Percentiles rank a stretch among this genome's conserved stretches.
phyloP scores from a whole-genome alignment of 2,329 filamentous ascomycete species.

The Lecanicillium sp. region DNA sequence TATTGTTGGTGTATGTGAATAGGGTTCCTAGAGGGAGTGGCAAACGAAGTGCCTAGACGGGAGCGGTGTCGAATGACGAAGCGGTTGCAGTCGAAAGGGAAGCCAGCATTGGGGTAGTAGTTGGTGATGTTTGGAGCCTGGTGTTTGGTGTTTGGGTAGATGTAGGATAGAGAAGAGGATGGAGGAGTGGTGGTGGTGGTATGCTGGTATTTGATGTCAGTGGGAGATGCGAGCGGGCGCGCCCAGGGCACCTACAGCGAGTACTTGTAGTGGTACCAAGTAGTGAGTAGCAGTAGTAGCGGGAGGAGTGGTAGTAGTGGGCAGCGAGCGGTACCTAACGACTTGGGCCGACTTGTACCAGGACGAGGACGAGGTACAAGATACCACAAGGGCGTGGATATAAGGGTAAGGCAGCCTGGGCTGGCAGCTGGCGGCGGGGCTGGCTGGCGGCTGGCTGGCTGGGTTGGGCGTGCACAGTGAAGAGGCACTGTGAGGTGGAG shows the following conservation, averaged over 20 bases:
- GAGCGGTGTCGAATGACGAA: conserved; percentile 3
- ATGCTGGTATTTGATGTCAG: not conserved
- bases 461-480: too few relatives aligned
- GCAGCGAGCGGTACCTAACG: too few relatives aligned
- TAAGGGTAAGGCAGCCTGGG: too few relatives aligned
- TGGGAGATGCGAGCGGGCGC: not conserved
- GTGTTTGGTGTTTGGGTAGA: not conserved
- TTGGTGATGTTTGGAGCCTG: not conserved
- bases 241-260: not conserved
- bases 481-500: too few relatives aligned
- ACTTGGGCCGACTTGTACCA: too few relatives aligned
- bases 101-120: not conserved
- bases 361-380: too few relatives aligned
- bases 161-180: not conserved
- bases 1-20: not conserved
- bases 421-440: too few relatives aligned
- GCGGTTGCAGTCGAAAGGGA: not conserved
- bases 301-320: too few relatives aligned
- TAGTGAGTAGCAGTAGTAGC: too few relatives aligned
- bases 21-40: not conserved
- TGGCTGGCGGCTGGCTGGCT: too few relatives aligned
- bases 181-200: not conserved
- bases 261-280: too few relatives aligned
- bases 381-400: too few relatives aligned
- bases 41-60: conserved; percentile 3